These are phyloP conservation scores for Solanum lycopersicoides DNA, from an alignment of 257 asterid genomes.

Conservation along the genomic window DNA sequence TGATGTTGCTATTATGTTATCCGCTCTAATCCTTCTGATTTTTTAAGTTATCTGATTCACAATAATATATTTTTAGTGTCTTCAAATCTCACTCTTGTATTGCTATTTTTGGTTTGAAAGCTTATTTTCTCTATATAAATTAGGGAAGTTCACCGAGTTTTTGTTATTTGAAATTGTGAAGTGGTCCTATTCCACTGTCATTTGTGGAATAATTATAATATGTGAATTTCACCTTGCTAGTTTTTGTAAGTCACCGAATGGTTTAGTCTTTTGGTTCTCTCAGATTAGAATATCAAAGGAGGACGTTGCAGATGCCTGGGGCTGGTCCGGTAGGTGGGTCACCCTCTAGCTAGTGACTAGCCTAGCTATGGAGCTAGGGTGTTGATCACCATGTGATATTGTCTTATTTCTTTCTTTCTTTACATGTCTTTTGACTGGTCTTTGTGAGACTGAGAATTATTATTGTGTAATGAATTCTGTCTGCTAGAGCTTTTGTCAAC, in stretches of 20 bases:
- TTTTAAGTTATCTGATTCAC: background rate
- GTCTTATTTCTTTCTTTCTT: background rate
- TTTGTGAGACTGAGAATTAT: background rate
- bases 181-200: background rate
- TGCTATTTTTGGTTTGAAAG: too few relatives aligned
- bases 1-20: background rate
- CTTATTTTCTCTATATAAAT: too few relatives aligned
- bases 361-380: background rate
- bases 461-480: background rate
- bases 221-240: background rate
- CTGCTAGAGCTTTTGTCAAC: background rate
- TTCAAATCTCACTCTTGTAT: too few relatives aligned
- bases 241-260: background rate
- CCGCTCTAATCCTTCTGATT: background rate
- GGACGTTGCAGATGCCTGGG: background rate
- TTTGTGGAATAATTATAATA: background rate
- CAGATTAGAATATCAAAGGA: background rate
- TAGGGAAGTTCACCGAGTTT: background rate
- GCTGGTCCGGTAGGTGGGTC: background rate
- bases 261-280: background rate
- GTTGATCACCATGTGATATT: background rate
- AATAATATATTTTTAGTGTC: background rate
- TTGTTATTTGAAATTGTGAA: background rate
- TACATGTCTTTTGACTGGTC: background rate
- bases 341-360: background rate